A percentile compares a stretch with the other conserved stretches of the same genome.
Evolutionary conservation across 2,329 filamentous ascomycete genomes (phyloP).

Genomic region (Fusarium acutatum): DNA sequence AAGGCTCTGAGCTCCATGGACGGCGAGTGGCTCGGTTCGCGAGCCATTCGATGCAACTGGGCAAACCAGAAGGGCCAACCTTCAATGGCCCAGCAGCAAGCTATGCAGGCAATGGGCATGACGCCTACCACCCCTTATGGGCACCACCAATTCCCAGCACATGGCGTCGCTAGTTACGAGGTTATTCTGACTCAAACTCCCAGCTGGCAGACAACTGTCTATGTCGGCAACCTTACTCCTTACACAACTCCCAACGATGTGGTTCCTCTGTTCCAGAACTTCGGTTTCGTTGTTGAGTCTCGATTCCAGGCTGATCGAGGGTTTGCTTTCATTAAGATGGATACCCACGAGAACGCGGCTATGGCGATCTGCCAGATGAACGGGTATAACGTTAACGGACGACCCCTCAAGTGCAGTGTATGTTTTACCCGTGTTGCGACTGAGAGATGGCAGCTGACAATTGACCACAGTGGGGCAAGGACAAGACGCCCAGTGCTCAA

Average conservation of each 20-base stretch:
- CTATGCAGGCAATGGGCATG: conserved; percentile 97
- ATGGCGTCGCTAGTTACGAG: conserved; percentile 96
- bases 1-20: conserved; percentile 98
- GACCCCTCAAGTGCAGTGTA: conserved; percentile 98
- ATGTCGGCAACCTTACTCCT: conserved; percentile 96
- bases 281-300: conserved; percentile 96
- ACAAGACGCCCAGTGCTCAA: conserved; percentile 82
- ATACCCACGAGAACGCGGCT: conserved; percentile 95
- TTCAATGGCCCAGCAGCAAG: conserved; percentile 96
- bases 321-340: conserved; percentile 99
- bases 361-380: conserved; percentile 99
- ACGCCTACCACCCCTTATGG: conserved; percentile 96
- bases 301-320: conserved; percentile 97
- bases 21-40: conserved; percentile 97
- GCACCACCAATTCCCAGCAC: conserved; percentile 96
- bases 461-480: conserved; percentile 88
- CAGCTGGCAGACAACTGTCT: conserved; percentile 97
- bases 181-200: conserved; percentile 96
- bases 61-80: conserved; percentile 99
- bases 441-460: conserved; percentile 21
- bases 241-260: conserved; percentile 98
- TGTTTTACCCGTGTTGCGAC: conserved; percentile 53
- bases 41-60: conserved; percentile 99
- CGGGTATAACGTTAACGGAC: conserved; percentile 96
- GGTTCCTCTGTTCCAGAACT: conserved; percentile 98